Base-by-base conservation (phyloP, 1,284 basidiomycete species). In the Trichosporon ovoides region DNA sequence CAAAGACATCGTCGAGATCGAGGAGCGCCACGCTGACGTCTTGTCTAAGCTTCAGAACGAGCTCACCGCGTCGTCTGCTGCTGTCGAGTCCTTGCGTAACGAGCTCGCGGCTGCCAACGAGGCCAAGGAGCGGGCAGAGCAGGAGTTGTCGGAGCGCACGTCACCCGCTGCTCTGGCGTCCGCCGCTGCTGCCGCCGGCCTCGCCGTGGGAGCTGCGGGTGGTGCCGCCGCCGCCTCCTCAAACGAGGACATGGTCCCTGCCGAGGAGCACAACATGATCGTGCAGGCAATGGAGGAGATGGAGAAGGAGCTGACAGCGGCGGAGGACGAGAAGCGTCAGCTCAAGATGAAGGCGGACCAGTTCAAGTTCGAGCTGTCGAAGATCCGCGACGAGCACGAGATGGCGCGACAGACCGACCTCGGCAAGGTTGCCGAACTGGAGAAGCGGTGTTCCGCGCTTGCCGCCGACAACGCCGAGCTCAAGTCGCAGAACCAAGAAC, bases 261-360 rank as follows among this genome's bases (percentile, higher is more conserved):
- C 55, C 3, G 64, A 64, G 53, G 64, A 61, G 37, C 60, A 70
- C 36, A 59, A 64, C 43, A 63, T 57, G 48, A 71, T 71, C 18
- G 62, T 68, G 11, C 63, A 71, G 24, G 53, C 64, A 11, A 65
- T 75, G 54, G 64, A 66, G 57, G 71, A 75, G 63, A 69, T 73
- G 73, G 71, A 75, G 54, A 61, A 59, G 38, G 62, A 65, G 9
- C 60, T 76, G 7, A 63, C 66, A 6, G 40, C 60, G 9, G 61
- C 57, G 53, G 74, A 76, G 58, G 72, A 76, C 38, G 66, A 72
- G 56, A 69, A 72, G 43, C 68, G 71, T 18, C 70, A 74, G 55
- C 63, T 74, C 59, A 74, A 74, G 66, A 72, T 76, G 65, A 69
- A 69, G 55, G 69, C 70, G 11, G 72, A 76, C 62, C 71, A 74